Conservation (phyloP, 75 land plant genomes). For the Cunninghamia lanceolata region DNA sequence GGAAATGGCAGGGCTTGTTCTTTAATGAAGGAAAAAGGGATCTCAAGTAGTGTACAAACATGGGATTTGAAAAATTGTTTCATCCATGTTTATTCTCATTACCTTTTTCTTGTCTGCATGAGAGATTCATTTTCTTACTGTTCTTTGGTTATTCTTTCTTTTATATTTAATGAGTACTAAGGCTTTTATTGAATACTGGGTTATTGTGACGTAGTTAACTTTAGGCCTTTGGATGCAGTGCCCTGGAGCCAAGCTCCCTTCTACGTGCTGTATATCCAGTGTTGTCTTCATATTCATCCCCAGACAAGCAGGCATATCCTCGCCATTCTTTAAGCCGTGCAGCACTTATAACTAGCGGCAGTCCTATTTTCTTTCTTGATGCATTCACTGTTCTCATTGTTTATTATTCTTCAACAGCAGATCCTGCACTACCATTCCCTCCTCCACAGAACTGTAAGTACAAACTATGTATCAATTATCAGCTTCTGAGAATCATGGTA, state of each 20-base stretch:
- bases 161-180: neutral
- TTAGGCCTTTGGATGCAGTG: conserved; percentile 44
- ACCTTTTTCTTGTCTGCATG: neutral
- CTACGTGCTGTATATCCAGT: conserved; percentile 90
- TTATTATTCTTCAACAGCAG: conserved; percentile 93
- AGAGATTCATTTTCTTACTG: neutral
- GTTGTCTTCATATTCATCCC: conserved; percentile 77
- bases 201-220: neutral
- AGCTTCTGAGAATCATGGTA: neutral
- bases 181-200: neutral
- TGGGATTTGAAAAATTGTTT: neutral
- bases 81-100: neutral
- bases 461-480: neutral
- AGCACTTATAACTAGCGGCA: conserved; percentile 90
- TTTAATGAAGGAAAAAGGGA: neutral
- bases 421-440: conserved; percentile 88
- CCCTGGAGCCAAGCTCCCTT: conserved; percentile 87
- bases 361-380: conserved; percentile 97
- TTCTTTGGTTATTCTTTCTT: neutral
- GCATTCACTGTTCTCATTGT: conserved; percentile 92
- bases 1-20: neutral
- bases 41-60: neutral
- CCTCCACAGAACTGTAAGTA: conserved; percentile 98
- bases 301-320: conserved; percentile 98
- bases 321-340: conserved; percentile 98